Conservation (phyloP, 2,329 filamentous ascomycete genomes). For the Lachnellula cervina region DNA sequence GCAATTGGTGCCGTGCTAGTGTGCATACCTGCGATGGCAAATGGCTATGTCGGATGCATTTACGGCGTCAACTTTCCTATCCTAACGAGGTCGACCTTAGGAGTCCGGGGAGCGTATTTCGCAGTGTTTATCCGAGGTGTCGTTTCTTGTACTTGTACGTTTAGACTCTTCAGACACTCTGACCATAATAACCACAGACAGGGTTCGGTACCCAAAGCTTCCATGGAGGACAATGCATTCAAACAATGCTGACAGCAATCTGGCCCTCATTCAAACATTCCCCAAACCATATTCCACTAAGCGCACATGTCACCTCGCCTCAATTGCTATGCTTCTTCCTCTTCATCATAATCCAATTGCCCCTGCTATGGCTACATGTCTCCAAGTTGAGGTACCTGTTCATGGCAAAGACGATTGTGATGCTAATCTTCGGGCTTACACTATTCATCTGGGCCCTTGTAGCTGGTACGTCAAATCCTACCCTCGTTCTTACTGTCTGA, state of each 20-base stretch:
- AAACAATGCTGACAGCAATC: slow-evolving; percentile 33
- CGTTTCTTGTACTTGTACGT: slow-evolving; percentile 23
- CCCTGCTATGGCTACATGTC: slow-evolving; percentile 44
- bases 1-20: slow-evolving; percentile 42
- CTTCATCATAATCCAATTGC: slow-evolving; percentile 8
- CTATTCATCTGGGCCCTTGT: neutral
- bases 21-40: slow-evolving; percentile 44
- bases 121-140: slow-evolving; percentile 35
- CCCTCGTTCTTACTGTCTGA: too few species aligned
- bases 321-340: slow-evolving; percentile 50
- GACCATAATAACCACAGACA: neutral
- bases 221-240: slow-evolving; percentile 30
- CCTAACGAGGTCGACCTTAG: slow-evolving; percentile 40
- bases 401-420: slow-evolving; percentile 37
- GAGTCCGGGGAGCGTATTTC: slow-evolving; percentile 38
- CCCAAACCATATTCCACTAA: slow-evolving; percentile 44
- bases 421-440: neutral
- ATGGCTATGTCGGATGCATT: slow-evolving; percentile 41
- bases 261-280: slow-evolving; percentile 48
- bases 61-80: slow-evolving; percentile 44
- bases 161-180: too few species aligned
- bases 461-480: too few species aligned
- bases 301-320: slow-evolving; percentile 47
- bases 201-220: slow-evolving; percentile 23
- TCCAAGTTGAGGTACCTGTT: slow-evolving; percentile 44